phyloP scores from a whole-genome alignment of 495 filamentous ascomycete species.

The Cryomyces minteri region DNA sequence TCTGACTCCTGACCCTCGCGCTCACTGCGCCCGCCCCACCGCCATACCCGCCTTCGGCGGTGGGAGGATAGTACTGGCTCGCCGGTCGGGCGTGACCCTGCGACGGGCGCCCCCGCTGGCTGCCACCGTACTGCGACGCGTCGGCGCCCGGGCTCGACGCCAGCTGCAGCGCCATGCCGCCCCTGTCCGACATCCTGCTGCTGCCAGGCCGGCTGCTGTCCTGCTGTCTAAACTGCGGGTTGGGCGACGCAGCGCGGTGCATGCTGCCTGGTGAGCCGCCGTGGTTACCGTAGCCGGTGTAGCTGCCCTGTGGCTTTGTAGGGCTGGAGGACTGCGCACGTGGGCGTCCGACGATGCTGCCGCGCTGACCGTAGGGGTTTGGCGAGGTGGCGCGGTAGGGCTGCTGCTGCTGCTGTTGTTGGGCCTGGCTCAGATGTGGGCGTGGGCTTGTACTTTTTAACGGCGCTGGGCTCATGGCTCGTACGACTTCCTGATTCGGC shows the following conservation, averaged over 20 bases:
- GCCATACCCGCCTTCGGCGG: constrained; percentile 15
- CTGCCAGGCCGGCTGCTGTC: constrained; percentile 34
- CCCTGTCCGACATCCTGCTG: constrained; percentile 19
- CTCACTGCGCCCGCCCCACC: constrained; percentile 18
- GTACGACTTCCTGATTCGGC: constrained; percentile 7
- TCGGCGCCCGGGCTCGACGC: constrained; percentile 25
- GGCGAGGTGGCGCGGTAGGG: constrained; percentile 13
- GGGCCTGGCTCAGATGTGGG: constrained; percentile 22
- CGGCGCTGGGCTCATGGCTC: constrained; percentile 17
- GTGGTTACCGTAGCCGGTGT: constrained; percentile 37
- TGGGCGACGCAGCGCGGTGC: constrained; percentile 13
- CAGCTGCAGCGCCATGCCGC: constrained; percentile 67
- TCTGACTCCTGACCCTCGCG: constrained; percentile 56
- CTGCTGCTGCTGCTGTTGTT: constrained; percentile 25
- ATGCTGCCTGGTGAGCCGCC: constrained; percentile 14
- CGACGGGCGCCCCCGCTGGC: constrained; percentile 3
- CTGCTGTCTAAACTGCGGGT: constrained; percentile 9
- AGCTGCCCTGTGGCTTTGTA: constrained; percentile 35
- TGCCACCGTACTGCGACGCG: constrained; percentile 18
- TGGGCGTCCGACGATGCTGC: constrained; percentile 6
- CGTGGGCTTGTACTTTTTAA: constrained; percentile 22
- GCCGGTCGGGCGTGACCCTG: constrained; percentile 7
- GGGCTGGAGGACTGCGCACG: constrained; percentile 24
- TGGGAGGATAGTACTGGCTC: constrained; percentile 45
- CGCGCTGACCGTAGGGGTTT: constrained; percentile 5